Evolutionary conservation across 1,284 basidiomycete genomes (phyloP).

Genomic region (Ceratobasidium sp.): DNA sequence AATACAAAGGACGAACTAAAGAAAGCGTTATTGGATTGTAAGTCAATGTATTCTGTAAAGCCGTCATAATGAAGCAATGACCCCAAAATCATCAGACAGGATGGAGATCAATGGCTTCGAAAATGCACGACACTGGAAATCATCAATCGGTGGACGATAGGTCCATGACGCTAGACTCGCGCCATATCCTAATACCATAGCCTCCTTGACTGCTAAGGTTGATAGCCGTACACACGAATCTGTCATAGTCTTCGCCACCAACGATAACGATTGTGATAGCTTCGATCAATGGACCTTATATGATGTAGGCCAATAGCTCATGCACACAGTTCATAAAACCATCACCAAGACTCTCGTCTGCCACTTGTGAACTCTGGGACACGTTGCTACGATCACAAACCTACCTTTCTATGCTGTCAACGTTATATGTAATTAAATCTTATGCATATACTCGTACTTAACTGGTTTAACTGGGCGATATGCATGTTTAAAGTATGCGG

Average conservation of each 20-base stretch:
- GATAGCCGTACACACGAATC: slow-evolving; percentile 60
- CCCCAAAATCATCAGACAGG: not conserved
- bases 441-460: slow-evolving; percentile 59
- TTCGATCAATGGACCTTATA: slow-evolving; percentile 63
- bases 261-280: slow-evolving; percentile 67
- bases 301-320: slow-evolving; percentile 56
- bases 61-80: not conserved
- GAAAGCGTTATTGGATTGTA: slow-evolving; percentile 19
- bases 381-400: slow-evolving; percentile 63
- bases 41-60: not conserved
- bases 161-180: too few species aligned
- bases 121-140: slow-evolving; percentile 19
- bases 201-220: not conserved
- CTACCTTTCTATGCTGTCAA: slow-evolving; percentile 48
- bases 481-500: slow-evolving; percentile 61
- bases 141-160: not conserved
- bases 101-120: slow-evolving; percentile 31
- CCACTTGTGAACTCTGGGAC: slow-evolving; percentile 59
- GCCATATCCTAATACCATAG: too few species aligned
- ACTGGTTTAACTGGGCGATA: slow-evolving; percentile 62
- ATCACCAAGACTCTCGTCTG: slow-evolving; percentile 52
- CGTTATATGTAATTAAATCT: not conserved
- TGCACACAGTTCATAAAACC: slow-evolving; percentile 57
- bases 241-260: slow-evolving; percentile 67
- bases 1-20: slow-evolving; percentile 18